Evolutionary conservation across 768 basidiomycete genomes (phyloP), one percentile per base, ranked within the genome.

Genomic region (Mycena rosella): DNA sequence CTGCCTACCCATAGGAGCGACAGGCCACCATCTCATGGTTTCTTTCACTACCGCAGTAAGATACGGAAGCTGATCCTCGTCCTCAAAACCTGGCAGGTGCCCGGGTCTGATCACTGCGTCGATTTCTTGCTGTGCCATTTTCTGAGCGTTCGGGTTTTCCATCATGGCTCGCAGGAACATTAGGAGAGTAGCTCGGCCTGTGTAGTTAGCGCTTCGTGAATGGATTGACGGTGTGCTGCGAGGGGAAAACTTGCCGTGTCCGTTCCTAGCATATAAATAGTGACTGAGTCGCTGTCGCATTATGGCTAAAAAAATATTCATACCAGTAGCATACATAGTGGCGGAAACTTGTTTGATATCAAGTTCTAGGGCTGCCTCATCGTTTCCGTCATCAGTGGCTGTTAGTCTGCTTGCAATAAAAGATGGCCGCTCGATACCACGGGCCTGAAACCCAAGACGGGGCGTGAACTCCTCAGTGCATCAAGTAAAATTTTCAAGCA

Each of bases 91-190:
- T 2, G 61, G 61, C 8, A 63, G 29, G 7, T 47, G 40, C 18
- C 57, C 57, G 20, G 15, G 27, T 5, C 72, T 74, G 7, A 76
- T 59, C 14, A 79, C 65, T 1, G 44, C 18, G 63, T 81, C 78
- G 5, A 81, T 70, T 55, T 80, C 75, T 9, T 66, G 56, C 57
- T 81, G 79, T 8, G 75, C 79, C 30, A 65, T 73, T 22, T 67
- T 61, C 60, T 78, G 78, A 3, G 66, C 63, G 13, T 72, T 73
- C 2, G 76, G 78, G 58, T 73, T 71, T 20, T 75, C 67, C 2
- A 77, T 68, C 77, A 80, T 78, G 11, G 77, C 77, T 17, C 78
- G 56, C 20, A 75, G 34, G 59, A 79, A 76, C 17, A 67, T 67
- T 15, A 40, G 17, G 13, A 40, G 38, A 40, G 38, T 27, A 63